These are phyloP conservation scores for Colletotrichum cuscutae DNA, from an alignment of 2,329 filamentous ascomycete genomes.

Conservation along the genomic window DNA sequence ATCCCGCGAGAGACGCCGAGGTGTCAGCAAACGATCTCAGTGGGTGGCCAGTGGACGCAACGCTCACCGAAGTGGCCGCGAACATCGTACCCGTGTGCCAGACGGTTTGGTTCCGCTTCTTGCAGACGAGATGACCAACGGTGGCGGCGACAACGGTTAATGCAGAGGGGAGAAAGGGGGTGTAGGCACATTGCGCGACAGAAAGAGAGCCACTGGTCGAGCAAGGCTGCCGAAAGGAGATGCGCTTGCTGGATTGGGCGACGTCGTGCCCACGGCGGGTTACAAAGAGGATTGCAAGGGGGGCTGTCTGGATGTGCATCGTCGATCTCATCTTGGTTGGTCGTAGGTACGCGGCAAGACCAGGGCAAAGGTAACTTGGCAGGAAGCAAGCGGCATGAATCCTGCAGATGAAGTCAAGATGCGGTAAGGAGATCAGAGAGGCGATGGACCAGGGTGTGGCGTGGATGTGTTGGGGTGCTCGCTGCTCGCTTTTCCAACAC, in stretches of 20 bases:
- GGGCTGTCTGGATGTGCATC: slow-evolving; percentile 13
- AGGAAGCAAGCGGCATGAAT: slow-evolving; percentile 26
- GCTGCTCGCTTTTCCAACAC: background rate
- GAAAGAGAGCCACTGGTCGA: slow-evolving; percentile 10
- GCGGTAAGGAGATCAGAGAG: slow-evolving; percentile 33
- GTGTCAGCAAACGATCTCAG: background rate
- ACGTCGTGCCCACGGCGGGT: background rate
- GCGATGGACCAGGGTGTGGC: slow-evolving; percentile 17
- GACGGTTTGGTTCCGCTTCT: background rate
- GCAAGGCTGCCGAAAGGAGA: slow-evolving; percentile 10
- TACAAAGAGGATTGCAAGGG: background rate
- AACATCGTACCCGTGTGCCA: background rate
- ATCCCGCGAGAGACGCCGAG: slow-evolving; percentile 9
- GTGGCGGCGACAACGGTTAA: background rate
- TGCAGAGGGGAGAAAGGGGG: background rate
- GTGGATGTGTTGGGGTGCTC: background rate
- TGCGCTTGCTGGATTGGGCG: slow-evolving; percentile 10
- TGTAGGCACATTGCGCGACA: background rate
- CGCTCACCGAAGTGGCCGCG: background rate
- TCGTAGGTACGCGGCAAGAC: background rate
- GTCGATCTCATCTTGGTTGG: slow-evolving; percentile 32
- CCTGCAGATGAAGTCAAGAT: slow-evolving; percentile 31
- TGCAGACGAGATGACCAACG: background rate
- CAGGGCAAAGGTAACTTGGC: slow-evolving; percentile 19
- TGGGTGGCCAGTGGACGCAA: background rate